Evolutionary conservation across 2,329 filamentous ascomycete species (phyloP).

Genomic region (Cryphonectria nitschkei): DNA sequence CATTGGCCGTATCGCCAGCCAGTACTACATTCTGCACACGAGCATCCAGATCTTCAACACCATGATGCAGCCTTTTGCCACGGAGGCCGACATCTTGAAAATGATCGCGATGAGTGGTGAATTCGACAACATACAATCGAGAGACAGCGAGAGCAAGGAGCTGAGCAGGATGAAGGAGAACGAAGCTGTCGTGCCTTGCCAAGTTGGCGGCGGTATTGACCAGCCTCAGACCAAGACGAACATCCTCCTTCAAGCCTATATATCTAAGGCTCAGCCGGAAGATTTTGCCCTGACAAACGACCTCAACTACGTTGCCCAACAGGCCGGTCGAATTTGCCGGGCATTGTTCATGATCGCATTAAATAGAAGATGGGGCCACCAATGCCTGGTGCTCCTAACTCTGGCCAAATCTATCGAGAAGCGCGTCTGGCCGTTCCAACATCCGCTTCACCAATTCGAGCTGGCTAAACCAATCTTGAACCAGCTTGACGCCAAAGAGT

Average conservation of each 20-base stretch:
- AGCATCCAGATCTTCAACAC: conserved; percentile 96
- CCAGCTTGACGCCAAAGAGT: conserved; percentile 81
- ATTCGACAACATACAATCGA: conserved; percentile 93
- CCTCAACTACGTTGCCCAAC: conserved; percentile 92
- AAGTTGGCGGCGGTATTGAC: conserved; percentile 73
- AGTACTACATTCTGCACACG: conserved; percentile 92
- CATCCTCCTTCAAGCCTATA: conserved; percentile 90
- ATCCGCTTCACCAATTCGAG: conserved; percentile 94
- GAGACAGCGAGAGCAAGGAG: conserved; percentile 89
- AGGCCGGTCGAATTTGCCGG: conserved; percentile 90
- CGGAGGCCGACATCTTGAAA: conserved; percentile 88
- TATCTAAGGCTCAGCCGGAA: conserved; percentile 83
- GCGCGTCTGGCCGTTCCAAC: conserved; percentile 91
- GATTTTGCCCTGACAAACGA: conserved; percentile 95
- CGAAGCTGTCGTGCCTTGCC: conserved; percentile 72
- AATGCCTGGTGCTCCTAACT: conserved; percentile 88
- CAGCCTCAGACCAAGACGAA: conserved; percentile 90
- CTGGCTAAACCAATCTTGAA: conserved; percentile 81
- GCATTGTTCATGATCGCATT: conserved; percentile 97
- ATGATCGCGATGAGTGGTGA: conserved; percentile 99
- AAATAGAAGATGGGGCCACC: conserved; percentile 92
- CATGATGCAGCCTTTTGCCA: conserved; percentile 84
- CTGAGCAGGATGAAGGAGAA: conserved; percentile 74
- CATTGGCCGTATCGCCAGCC: conserved; percentile 93
- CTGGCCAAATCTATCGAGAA: conserved; percentile 97